Evolutionary conservation across 345 rosid species (phyloP), one percentile per base, ranked within the genome.

Genomic region (Rhodamnia argentea): DNA sequence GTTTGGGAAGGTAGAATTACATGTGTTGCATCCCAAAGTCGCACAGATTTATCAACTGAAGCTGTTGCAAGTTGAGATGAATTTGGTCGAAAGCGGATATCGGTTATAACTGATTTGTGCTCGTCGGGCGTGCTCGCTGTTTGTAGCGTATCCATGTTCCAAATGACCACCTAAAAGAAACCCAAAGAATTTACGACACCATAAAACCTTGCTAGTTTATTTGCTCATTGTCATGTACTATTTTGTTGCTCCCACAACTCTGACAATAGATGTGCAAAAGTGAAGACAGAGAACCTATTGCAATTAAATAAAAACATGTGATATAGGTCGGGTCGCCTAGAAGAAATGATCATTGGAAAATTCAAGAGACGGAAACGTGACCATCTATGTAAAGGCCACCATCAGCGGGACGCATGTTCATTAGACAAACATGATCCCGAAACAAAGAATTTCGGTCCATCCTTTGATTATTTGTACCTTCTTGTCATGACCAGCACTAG

Each of bases 401-500:
- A 83, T 83, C 47, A 23, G 84, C 0, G 1, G 50, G 47, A 54
- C 47, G 54, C 7, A 20, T 85, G 53, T 51, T 56, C n/a, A 24
- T 52, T 78, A 47, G 37, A 55, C n/a, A 83, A 58, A 26, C 58
- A 83, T 18, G 42, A 29, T 24, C 75, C 53, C 59, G 14, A 10
- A 52, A 51, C 51, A 83, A 62, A 84, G 16, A 84, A 60, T 62
- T 15, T 27, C 5, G 4, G n/a, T 57, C 70, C 86, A n/a, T 84
- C n/a, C 6, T 54, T 76, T 75, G 60, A 56, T 55, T 55, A 53
- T 82, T 27, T 54, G 40, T 88, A 93, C 96, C 95, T 95, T 93
- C 89, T 89, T 94, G 88, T 95, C 96, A 88, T 94, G 95, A 57
- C 98, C 98, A 84, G 92, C 93, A 89, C 93, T 92, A 18, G 94